Evolutionary conservation across 2,329 filamentous ascomycete genomes (phyloP).

Genomic region (Paracamarosporium sp.): DNA sequence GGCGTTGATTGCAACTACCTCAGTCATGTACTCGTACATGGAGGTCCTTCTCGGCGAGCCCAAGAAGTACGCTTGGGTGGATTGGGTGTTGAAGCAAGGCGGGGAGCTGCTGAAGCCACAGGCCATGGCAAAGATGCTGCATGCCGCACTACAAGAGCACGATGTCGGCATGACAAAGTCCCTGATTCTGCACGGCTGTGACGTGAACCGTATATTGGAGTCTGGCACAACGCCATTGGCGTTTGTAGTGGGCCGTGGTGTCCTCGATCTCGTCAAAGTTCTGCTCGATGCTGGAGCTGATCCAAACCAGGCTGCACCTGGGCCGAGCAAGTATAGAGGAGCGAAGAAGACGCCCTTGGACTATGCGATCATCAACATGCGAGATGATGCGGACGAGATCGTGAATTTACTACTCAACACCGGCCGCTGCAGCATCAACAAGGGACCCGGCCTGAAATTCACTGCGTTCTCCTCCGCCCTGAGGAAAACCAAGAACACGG

Average conservation of each 20-base stretch:
- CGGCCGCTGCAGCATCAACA: constrained; percentile 22
- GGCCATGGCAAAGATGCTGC: constrained; percentile 23
- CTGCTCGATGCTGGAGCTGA: constrained; percentile 26
- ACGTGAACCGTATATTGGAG: constrained; percentile 19
- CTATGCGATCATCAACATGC: constrained; percentile 17
- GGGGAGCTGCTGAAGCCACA: constrained; percentile 21
- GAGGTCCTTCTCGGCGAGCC: neutral
- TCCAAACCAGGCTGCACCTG: constrained; percentile 8
- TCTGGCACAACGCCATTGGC: constrained; percentile 20
- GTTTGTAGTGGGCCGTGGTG: constrained; percentile 14
- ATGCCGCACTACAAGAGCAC: constrained; percentile 16
- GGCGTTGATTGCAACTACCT: constrained; percentile 17
- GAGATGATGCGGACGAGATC: constrained; percentile 14
- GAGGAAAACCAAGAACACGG: constrained; percentile 4
- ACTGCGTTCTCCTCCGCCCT: constrained; percentile 25
- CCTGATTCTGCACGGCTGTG: constrained; percentile 19
- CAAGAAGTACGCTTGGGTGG: constrained; percentile 22
- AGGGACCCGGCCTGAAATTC: constrained; percentile 9
- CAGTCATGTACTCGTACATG: constrained; percentile 21
- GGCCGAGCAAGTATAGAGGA: neutral
- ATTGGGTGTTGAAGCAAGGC: constrained; percentile 26
- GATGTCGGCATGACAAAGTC: constrained; percentile 17
- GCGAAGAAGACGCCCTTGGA: constrained; percentile 16
- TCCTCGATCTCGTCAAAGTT: constrained; percentile 17
- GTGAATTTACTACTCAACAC: constrained; percentile 21